phyloP scores from a whole-genome alignment of 345 rosid species.

The Populus nigra region DNA sequence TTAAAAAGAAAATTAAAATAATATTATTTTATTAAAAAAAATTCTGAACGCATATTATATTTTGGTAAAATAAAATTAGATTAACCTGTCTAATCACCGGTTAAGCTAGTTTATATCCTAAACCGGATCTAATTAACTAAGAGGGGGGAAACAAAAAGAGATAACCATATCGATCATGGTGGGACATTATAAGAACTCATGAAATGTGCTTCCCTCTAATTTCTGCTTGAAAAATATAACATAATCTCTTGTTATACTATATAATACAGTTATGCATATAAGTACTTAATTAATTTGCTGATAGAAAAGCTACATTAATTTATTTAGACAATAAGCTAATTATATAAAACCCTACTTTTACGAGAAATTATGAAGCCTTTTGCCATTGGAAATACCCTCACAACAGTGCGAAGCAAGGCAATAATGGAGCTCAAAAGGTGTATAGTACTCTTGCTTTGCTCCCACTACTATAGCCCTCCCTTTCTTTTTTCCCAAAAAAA shows the following conservation, averaged over 20 bases:
- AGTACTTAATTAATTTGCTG: not conserved
- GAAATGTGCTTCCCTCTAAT: not conserved
- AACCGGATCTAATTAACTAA: no score
- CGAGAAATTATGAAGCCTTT: not conserved
- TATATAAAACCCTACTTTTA: not conserved
- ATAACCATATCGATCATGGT: no score
- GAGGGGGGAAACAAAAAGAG: no score
- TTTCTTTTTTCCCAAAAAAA: conserved; percentile 23
- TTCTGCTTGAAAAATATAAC: not conserved
- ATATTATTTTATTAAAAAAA: no score
- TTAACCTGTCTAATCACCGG: no score
- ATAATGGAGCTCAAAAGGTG: conserved; percentile 51
- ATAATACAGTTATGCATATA: not conserved
- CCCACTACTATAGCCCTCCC: conserved; percentile 26
- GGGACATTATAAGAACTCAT: not conserved
- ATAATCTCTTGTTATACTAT: not conserved
- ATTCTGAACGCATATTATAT: no score
- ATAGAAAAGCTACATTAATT: not conserved
- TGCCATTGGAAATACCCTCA: conserved; percentile 12
- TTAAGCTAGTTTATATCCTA: no score
- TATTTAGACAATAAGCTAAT: not conserved
- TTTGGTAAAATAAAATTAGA: no score
- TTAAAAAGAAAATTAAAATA: no score
- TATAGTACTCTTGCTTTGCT: conserved; percentile 21
- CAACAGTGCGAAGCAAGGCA: conserved; percentile 32